These are phyloP conservation scores for Cladosporium oxysporum DNA, from an alignment of 2,329 filamentous ascomycete genomes.

Conservation along the genomic window DNA sequence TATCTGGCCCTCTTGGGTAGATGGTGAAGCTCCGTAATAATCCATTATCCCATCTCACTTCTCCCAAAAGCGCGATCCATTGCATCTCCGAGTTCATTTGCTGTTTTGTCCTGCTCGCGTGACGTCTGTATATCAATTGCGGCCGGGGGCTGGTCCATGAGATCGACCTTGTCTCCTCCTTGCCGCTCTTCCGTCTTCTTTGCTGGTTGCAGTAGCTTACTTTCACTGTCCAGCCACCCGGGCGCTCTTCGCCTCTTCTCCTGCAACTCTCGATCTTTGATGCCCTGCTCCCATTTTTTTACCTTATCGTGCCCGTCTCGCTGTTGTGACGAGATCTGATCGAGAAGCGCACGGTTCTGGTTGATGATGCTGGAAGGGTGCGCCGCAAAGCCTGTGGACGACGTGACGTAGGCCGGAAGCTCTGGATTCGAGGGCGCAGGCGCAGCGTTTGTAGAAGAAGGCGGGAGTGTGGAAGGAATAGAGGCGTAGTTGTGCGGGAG, in stretches of 20 bases:
- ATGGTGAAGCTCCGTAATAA: neutral
- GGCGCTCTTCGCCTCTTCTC: conserved; percentile 80
- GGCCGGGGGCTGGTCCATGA: conserved; percentile 31
- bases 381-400: conserved; percentile 73
- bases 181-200: conserved; percentile 36
- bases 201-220: conserved; percentile 68
- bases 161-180: conserved; percentile 14
- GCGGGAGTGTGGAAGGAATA: conserved; percentile 82
- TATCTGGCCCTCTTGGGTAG: too few relatives aligned
- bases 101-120: conserved; percentile 27
- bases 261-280: conserved; percentile 66
- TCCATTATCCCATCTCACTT: conserved; percentile 33
- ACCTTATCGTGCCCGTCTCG: conserved; percentile 69
- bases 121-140: conserved; percentile 17
- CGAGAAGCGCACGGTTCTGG: conserved; percentile 76
- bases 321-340: conserved; percentile 70
- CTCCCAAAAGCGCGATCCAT: conserved; percentile 41
- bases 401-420: conserved; percentile 71
- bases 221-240: conserved; percentile 77
- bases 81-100: conserved; percentile 37
- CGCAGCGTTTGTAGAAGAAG: conserved; percentile 59
- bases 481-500: conserved; percentile 94
- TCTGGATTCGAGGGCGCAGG: conserved; percentile 40
- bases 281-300: conserved; percentile 67
- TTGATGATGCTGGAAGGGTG: conserved; percentile 83